Conservation (phyloP, 495 filamentous ascomycete genomes). For the Penicillium tannophilum region DNA sequence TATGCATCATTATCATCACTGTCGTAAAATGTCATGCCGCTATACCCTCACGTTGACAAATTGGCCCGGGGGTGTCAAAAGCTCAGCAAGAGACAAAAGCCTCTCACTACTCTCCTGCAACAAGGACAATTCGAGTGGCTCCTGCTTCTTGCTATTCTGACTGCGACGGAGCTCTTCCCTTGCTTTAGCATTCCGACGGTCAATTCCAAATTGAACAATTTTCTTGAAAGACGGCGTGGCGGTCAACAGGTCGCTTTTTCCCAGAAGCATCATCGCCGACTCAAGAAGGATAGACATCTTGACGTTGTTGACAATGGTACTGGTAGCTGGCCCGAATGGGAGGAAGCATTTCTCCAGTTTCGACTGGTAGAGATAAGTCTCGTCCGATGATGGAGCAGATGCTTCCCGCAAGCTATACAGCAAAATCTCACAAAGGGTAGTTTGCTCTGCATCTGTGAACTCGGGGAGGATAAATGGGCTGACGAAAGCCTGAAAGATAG, state of each 20-base stretch:
- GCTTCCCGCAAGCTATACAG: constrained; percentile 63
- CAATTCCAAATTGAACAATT: constrained; percentile 65
- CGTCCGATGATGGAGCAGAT: constrained; percentile 51
- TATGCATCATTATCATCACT: constrained; percentile 17
- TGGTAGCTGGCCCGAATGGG: constrained; percentile 67
- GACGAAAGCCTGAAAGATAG: constrained; percentile 73
- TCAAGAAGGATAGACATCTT: constrained; percentile 81
- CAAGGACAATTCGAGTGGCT: constrained; percentile 42
- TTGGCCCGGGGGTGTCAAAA: constrained; percentile 9
- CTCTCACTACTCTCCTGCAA: constrained; percentile 46
- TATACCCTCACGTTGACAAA: background rate
- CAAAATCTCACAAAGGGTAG: constrained; percentile 66
- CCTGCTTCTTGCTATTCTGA: constrained; percentile 35
- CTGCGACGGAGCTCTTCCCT: constrained; percentile 48
- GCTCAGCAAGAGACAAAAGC: constrained; percentile 39
- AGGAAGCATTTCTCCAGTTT: constrained; percentile 71
- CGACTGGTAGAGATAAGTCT: constrained; percentile 52
- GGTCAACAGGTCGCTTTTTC: constrained; percentile 37
- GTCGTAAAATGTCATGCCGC: constrained; percentile 14
- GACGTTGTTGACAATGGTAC: constrained; percentile 69
- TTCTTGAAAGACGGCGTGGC: constrained; percentile 48
- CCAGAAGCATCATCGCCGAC: constrained; percentile 64
- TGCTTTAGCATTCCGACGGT: constrained; percentile 56
- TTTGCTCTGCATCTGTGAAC: constrained; percentile 48
- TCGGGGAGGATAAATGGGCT: constrained; percentile 53